Evolutionary conservation across 495 filamentous ascomycete genomes (phyloP).

Genomic region (Podospora pseudoanserina): DNA sequence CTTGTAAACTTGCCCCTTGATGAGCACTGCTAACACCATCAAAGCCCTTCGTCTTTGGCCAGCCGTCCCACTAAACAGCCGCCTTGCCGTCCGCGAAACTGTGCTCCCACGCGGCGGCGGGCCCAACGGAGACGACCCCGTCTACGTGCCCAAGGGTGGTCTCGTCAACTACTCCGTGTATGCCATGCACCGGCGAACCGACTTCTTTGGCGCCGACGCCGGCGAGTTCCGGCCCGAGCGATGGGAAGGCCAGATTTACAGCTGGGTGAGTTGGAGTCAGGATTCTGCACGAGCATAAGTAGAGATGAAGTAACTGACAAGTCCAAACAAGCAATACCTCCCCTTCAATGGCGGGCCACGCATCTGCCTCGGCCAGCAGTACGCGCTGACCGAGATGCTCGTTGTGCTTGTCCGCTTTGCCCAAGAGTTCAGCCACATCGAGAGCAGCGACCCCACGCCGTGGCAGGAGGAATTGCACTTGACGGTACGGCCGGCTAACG

Average conservation of each 20-base stretch:
- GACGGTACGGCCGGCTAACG: too few species aligned
- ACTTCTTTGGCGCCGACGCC: neutral
- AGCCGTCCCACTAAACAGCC: neutral
- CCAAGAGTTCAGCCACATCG: neutral
- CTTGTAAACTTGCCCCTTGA: too few species aligned
- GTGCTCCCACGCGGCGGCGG: neutral
- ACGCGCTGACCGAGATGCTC: slow-evolving; percentile 39
- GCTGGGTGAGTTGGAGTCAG: too few species aligned
- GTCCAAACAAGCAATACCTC: slow-evolving; percentile 36
- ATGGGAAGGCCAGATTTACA: neutral
- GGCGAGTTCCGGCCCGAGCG: neutral
- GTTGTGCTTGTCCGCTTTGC: neutral
- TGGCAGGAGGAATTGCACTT: too few species aligned
- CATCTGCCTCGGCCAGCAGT: slow-evolving; percentile 58
- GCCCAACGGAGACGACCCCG: neutral
- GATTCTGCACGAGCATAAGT: too few species aligned
- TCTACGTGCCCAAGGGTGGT: neutral
- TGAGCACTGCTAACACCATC: too few species aligned
- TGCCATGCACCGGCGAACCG: neutral
- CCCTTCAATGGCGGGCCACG: slow-evolving; percentile 64
- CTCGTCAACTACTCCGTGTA: neutral
- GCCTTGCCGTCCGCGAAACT: neutral
- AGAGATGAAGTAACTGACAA: too few species aligned
- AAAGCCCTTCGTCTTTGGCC: neutral
- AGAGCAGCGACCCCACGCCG: neutral